Evolutionary conservation across 805 yeast genomes (phyloP).

Genomic region (Starmerella floricola): DNA sequence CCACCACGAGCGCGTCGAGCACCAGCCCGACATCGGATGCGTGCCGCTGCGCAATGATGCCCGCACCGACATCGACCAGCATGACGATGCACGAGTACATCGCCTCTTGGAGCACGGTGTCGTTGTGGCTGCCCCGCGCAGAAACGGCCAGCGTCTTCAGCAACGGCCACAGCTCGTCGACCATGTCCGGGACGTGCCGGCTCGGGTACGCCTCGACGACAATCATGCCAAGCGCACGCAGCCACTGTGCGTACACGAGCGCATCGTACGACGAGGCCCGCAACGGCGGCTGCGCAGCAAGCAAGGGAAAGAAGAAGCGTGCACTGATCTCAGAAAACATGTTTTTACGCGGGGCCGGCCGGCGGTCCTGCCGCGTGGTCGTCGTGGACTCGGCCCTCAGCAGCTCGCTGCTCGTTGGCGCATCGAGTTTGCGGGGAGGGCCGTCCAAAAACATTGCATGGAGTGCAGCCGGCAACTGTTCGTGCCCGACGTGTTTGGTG

Average conservation of each 20-base stretch:
- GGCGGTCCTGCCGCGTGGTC: too few species aligned
- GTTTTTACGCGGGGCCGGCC: too few species aligned
- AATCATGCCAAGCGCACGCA: constrained; percentile 47
- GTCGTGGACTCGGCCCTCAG: too few species aligned
- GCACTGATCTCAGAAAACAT: constrained; percentile 37
- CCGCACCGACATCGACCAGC: constrained; percentile 26
- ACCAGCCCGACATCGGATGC: constrained; percentile 25
- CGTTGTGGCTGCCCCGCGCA: constrained; percentile 1
- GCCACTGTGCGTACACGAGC: constrained; percentile 44
- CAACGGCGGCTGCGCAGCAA: constrained; percentile 24
- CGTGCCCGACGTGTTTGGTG: constrained; percentile 32
- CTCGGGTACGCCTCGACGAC: constrained; percentile 49
- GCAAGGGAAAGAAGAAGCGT: constrained; percentile 43
- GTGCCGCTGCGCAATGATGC: constrained; percentile 22
- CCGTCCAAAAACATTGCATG: constrained; percentile 36
- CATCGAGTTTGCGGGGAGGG: too few species aligned
- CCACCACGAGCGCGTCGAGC: constrained; percentile 6
- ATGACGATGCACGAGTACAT: constrained; percentile 26
- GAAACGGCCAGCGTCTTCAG: constrained; percentile 14
- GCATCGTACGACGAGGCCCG: constrained; percentile 18
- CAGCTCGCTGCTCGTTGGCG: too few species aligned
- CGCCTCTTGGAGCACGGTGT: constrained; percentile 26
- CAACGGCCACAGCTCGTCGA: constrained; percentile 36
- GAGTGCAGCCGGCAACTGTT: constrained; percentile 37
- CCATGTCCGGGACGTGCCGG: constrained; percentile 43